Percentiles rank a stretch among this genome's conserved stretches.
Conservation (phyloP, 495 filamentous ascomycete genomes). For the Aspergillus ostianus region DNA sequence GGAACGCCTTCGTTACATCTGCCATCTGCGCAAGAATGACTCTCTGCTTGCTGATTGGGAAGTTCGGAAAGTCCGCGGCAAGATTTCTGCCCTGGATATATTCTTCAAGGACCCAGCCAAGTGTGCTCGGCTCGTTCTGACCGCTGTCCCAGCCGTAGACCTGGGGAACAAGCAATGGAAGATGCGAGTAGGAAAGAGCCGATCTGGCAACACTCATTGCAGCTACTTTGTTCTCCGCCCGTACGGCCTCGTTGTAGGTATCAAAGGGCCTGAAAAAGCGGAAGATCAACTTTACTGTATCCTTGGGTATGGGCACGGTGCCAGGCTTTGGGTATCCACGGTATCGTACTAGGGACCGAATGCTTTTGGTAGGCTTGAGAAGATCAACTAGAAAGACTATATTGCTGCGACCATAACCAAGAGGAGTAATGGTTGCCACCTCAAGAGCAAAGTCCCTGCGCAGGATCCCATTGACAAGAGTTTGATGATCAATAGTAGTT, state of each 20-base stretch:
- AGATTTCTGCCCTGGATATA: neutral
- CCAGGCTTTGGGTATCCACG: neutral
- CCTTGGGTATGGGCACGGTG: neutral
- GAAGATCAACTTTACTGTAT: neutral
- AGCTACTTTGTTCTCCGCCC: constrained; percentile 4
- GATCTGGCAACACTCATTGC: neutral
- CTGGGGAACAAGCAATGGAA: neutral
- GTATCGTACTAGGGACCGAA: neutral
- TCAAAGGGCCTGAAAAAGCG: neutral
- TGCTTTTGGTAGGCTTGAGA: neutral
- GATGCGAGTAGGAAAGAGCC: neutral
- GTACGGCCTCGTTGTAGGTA: neutral
- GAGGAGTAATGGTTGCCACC: neutral
- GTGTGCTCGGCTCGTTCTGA: neutral
- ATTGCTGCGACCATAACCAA: neutral
- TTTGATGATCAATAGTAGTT: neutral
- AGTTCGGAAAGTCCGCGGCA: neutral
- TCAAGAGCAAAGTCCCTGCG: neutral
- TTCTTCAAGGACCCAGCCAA: constrained; percentile 2
- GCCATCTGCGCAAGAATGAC: constrained; percentile 1
- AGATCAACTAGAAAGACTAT: neutral
- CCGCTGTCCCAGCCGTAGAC: constrained; percentile 2
- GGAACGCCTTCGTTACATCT: constrained; percentile 1
- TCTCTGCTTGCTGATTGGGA: neutral
- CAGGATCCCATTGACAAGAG: neutral